phyloP scores from a whole-genome alignment of 495 filamentous ascomycete species.

The Xylaria castorea region DNA sequence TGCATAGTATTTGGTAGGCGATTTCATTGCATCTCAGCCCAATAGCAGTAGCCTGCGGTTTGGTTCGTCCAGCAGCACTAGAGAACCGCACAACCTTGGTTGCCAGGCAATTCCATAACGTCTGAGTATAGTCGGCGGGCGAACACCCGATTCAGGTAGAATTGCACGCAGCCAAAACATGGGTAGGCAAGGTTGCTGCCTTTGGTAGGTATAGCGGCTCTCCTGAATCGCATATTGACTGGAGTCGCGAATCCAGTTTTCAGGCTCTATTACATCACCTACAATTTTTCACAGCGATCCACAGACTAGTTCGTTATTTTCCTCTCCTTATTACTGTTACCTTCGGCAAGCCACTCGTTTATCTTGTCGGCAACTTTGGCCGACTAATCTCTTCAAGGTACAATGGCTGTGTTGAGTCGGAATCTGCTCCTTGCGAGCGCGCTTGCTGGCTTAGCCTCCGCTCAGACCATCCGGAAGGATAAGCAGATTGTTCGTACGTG shows the following conservation, averaged over 20 bases:
- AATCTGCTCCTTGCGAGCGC: slow-evolving; percentile 17
- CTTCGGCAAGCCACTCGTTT: neutral
- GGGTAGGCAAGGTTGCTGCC: neutral
- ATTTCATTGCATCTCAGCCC: neutral
- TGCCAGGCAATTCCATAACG: neutral
- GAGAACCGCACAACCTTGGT: neutral
- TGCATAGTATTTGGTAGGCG: neutral
- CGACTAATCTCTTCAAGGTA: neutral
- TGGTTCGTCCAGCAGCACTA: neutral
- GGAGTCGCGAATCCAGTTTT: neutral
- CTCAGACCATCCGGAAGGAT: slow-evolving; percentile 15
- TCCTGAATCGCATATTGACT: neutral
- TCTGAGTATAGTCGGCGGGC: neutral
- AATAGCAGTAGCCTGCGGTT: neutral
- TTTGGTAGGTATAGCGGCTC: neutral
- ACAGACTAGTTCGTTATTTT: neutral
- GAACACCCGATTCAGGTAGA: neutral
- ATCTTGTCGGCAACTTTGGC: slow-evolving; percentile 3
- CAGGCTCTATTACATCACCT: too few relatives aligned
- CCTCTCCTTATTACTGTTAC: neutral
- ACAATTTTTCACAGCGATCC: neutral
- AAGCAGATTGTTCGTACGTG: slow-evolving; percentile 16
- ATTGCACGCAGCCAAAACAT: neutral
- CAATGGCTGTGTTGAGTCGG: slow-evolving; percentile 17
- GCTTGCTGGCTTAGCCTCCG: slow-evolving; percentile 9